phyloP scores from a whole-genome alignment of 176 grass and related monocot species.

The Musa troglodytarum region DNA sequence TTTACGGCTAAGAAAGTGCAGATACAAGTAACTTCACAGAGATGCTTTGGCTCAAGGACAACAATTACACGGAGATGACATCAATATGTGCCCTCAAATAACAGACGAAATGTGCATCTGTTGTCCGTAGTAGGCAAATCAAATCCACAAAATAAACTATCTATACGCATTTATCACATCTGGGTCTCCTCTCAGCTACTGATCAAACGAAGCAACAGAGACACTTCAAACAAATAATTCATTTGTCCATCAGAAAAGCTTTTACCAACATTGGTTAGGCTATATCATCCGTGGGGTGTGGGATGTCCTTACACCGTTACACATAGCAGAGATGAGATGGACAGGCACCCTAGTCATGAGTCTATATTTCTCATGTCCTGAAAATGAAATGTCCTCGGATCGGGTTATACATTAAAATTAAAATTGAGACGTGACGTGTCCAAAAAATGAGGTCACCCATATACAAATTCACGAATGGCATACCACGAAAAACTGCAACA shows the following conservation, averaged over 20 bases:
- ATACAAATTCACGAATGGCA: neutral
- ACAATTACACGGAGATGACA: no score
- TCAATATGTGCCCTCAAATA: no score
- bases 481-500: no score
- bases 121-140: no score
- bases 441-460: neutral
- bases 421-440: neutral
- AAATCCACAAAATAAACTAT: no score
- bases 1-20: no score
- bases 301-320: neutral
- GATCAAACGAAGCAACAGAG: neutral
- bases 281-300: neutral
- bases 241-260: neutral
- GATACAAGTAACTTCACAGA: no score
- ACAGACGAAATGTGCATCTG: no score
- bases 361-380: neutral
- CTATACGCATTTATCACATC: no score
- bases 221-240: neutral
- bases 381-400: neutral
- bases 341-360: neutral
- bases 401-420: neutral
- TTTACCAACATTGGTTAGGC: no score
- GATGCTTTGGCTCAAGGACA: no score
- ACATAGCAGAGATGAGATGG: neutral
- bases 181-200: neutral